Percentiles rank a stretch among this genome's conserved stretches.
phyloP scores from a whole-genome alignment of 371 early-diverging fungal species.

The Encephalitozoon cuniculi region DNA sequence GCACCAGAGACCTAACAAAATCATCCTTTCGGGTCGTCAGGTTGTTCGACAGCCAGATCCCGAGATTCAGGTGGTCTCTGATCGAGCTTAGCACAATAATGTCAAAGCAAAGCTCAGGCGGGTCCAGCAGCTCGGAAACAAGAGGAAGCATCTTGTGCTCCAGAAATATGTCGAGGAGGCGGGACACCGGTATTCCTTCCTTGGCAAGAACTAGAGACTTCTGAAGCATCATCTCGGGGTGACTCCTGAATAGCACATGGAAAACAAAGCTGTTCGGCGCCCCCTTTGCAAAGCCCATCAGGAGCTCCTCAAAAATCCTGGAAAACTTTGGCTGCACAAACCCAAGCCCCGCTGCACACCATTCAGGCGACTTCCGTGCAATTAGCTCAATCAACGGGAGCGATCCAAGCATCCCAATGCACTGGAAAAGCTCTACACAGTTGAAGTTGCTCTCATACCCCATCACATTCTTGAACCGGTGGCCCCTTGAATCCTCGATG shows the following conservation, averaged over 20 bases:
- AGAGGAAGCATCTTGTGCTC: conserved; percentile 52
- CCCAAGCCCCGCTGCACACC: conserved; percentile 43
- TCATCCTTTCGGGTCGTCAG: conserved; percentile 5
- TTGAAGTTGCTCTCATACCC: conserved; percentile 47
- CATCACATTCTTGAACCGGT: conserved; percentile 35
- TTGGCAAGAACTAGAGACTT: background rate
- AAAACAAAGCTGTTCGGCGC: conserved; percentile 29
- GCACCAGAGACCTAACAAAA: conserved; percentile 30
- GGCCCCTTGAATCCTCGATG: conserved; percentile 27
- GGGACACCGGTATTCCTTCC: conserved; percentile 32
- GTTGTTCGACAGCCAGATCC: conserved; percentile 41
- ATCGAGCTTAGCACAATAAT: conserved; percentile 46
- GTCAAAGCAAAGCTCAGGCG: conserved; percentile 48
- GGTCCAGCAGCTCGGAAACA: conserved; percentile 32
- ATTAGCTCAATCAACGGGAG: conserved; percentile 29
- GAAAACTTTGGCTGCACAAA: conserved; percentile 28
- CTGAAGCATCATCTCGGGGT: conserved; percentile 4
- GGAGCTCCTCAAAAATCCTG: conserved; percentile 34
- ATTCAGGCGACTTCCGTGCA: conserved; percentile 37
- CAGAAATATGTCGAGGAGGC: conserved; percentile 45
- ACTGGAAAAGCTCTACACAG: conserved; percentile 50
- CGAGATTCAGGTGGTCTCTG: conserved; percentile 52
- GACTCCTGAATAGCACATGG: conserved; percentile 38
- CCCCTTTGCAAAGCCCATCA: conserved; percentile 21
- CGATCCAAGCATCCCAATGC: conserved; percentile 26